Percentiles rank a stretch among this genome's conserved stretches.
Evolutionary conservation across 2,329 filamentous ascomycete species (phyloP).

Genomic region (Colletotrichum viniferum): DNA sequence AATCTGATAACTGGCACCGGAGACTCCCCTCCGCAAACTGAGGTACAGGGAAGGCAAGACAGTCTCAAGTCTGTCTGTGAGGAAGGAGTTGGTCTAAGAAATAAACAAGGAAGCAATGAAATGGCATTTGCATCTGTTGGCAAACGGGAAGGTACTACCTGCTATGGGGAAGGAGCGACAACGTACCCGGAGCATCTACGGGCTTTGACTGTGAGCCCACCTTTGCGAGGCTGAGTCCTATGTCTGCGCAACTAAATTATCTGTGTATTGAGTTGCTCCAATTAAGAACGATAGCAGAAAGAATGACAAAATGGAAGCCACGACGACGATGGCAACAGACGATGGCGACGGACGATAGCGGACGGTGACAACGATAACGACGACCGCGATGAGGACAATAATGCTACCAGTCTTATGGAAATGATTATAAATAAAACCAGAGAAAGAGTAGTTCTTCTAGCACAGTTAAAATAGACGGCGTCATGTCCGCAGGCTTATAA

Average conservation of each 20-base stretch:
- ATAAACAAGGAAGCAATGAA: background rate
- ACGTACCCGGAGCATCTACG: background rate
- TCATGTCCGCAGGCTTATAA: background rate
- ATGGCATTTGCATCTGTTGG: background rate
- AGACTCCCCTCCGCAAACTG: background rate
- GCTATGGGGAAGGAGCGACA: background rate
- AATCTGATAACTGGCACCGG: background rate
- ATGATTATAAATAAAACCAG: background rate
- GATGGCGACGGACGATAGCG: too few relatives aligned
- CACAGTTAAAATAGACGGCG: background rate
- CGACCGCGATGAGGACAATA: fast-evolving
- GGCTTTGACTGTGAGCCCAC: background rate
- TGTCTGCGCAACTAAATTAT: background rate
- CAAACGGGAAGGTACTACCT: background rate
- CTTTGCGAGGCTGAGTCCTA: background rate
- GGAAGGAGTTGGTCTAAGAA: background rate
- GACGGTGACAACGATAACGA: background rate
- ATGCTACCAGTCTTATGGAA: fast-evolving
- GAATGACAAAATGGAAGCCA: background rate
- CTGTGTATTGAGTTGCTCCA: background rate
- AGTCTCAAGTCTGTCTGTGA: background rate
- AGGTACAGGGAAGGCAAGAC: background rate
- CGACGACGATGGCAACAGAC: background rate
- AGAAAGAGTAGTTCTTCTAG: background rate
- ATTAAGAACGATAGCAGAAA: background rate